phyloP scores from a whole-genome alignment of 2,329 filamentous ascomycete species.

The Trichoderma citrinoviride region DNA sequence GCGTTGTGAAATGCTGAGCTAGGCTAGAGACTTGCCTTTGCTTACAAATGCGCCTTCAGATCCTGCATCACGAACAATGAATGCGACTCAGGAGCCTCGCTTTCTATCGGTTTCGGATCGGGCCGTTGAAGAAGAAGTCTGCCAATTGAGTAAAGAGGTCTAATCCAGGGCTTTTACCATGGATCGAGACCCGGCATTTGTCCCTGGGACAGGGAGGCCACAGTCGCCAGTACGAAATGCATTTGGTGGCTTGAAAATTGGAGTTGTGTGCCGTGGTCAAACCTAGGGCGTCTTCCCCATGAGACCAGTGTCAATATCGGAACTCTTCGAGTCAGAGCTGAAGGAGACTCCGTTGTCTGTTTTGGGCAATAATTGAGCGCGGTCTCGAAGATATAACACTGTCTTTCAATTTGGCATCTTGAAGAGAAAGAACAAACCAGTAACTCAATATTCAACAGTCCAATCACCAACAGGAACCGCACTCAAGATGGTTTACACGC shows the following conservation, averaged over 20 bases:
- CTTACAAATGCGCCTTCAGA: neutral
- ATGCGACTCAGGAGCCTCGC: neutral
- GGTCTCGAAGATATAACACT: neutral
- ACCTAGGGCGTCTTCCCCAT: neutral
- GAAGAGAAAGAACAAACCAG: neutral
- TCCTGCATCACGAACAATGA: neutral
- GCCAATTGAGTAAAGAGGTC: neutral
- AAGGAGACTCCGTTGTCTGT: neutral
- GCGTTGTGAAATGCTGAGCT: neutral
- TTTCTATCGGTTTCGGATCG: neutral
- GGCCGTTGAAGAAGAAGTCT: neutral
- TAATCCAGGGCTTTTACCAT: neutral
- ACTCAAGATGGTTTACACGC: conserved; percentile 30
- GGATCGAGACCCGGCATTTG: neutral
- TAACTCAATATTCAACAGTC: neutral
- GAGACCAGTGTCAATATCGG: neutral
- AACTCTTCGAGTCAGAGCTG: neutral
- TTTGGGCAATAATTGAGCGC: neutral
- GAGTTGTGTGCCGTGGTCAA: neutral
- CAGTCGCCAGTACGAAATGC: neutral
- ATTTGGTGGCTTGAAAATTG: conserved; percentile 15
- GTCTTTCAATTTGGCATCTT: neutral
- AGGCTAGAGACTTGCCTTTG: neutral
- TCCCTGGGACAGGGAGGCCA: neutral
- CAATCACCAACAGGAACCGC: neutral